A percentile compares a stretch with the other conserved stretches of the same genome.
Evolutionary conservation across 805 yeast species (phyloP).

Genomic region (Saturnispora saitoi): DNA sequence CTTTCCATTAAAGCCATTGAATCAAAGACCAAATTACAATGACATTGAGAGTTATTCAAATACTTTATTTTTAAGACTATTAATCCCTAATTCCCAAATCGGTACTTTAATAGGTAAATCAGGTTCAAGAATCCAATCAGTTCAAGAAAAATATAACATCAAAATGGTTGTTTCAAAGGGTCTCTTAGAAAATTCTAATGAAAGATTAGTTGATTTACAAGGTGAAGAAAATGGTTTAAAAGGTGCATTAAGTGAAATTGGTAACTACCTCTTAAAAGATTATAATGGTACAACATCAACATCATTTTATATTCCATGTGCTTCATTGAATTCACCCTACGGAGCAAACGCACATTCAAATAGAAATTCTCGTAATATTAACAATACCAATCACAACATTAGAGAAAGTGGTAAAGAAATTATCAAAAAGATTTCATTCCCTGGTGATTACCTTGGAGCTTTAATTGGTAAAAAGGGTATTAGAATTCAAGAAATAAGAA

Average conservation of each 20-base stretch:
- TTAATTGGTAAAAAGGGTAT: constrained; percentile 80
- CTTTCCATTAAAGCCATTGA: constrained; percentile 53
- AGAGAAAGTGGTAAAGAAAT: constrained; percentile 22
- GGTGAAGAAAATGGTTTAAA: constrained; percentile 62
- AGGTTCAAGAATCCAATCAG: constrained; percentile 70
- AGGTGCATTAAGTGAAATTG: constrained; percentile 46
- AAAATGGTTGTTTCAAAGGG: constrained; percentile 85
- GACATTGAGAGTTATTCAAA: constrained; percentile 42
- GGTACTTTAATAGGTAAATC: constrained; percentile 83
- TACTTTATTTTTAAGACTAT: constrained; percentile 52
- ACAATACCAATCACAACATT: background rate
- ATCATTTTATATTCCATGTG: constrained; percentile 50
- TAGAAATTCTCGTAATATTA: background rate
- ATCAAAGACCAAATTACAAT: constrained; percentile 41
- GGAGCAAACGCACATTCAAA: background rate
- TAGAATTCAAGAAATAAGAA: constrained; percentile 78
- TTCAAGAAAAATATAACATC: constrained; percentile 60
- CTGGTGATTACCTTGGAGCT: constrained; percentile 82
- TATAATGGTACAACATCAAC: constrained; percentile 54
- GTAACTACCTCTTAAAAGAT: constrained; percentile 72
- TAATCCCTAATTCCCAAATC: constrained; percentile 78
- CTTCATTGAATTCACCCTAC: constrained; percentile 12
- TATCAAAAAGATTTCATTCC: constrained; percentile 47
- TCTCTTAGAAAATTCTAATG: constrained; percentile 71
- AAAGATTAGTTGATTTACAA: constrained; percentile 79